A percentile compares a stretch with the other conserved stretches of the same genome.
Evolutionary conservation across 345 rosid species (phyloP).

Genomic region (Angophora floribunda): DNA sequence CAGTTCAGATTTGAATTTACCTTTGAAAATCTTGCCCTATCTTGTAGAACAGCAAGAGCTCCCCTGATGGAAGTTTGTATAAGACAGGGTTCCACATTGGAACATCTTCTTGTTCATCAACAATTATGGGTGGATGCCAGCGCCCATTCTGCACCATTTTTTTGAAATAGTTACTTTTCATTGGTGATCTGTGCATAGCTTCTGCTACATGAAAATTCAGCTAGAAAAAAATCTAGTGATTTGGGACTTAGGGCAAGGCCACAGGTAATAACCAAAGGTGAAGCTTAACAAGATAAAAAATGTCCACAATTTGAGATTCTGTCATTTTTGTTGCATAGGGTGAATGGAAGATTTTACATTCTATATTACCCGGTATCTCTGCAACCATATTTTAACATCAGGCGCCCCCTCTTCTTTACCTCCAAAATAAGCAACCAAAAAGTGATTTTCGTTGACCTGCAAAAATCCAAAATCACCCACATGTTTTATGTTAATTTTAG

Average conservation of each 20-base stretch:
- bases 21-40: conserved; percentile 78
- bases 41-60: conserved; percentile 78
- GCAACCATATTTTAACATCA: conserved; percentile 64
- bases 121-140: conserved; percentile 52
- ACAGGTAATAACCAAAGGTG: neutral
- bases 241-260: neutral
- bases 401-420: conserved; percentile 54
- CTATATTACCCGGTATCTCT: conserved; percentile 43
- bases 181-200: neutral
- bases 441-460: conserved; percentile 62
- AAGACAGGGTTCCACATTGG: conserved; percentile 94
- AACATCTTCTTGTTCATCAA: conserved; percentile 62
- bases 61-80: conserved; percentile 66
- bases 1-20: conserved; percentile 17
- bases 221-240: neutral
- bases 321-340: neutral
- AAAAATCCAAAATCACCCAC: neutral
- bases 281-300: neutral
- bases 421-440: conserved; percentile 76
- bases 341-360: neutral
- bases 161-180: neutral
- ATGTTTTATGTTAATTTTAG: neutral
- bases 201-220: neutral
- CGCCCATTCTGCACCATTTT: conserved; percentile 40
- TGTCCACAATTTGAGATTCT: neutral